Evolutionary conservation across 306 rosid genomes (phyloP).

Genomic region (Pterocarpus macrocarpus): DNA sequence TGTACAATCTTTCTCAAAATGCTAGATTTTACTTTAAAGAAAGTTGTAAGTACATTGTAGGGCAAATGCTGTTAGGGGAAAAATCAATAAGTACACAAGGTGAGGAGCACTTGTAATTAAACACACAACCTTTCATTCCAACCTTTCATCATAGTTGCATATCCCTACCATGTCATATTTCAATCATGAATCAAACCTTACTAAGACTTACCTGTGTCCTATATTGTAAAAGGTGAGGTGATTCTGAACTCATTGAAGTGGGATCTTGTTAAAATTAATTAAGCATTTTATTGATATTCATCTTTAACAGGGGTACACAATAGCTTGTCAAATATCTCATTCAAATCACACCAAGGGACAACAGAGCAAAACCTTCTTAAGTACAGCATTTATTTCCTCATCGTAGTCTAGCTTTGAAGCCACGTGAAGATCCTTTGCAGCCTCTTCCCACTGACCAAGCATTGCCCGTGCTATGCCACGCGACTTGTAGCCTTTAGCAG

Average conservation of each 20-base stretch:
- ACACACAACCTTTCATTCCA: not conserved
- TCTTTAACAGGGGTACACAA: not conserved
- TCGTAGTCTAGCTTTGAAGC: conserved; percentile 86
- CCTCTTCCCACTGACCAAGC: conserved; percentile 93
- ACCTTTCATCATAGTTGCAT: not conserved
- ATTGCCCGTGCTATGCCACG: conserved; percentile 84
- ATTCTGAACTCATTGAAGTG: not conserved
- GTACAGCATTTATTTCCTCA: conserved; percentile 85
- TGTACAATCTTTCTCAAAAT: conserved; percentile 9
- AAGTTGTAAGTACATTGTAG: not conserved
- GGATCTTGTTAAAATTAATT: conserved; percentile 3
- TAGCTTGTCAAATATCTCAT: not conserved
- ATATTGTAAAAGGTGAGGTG: not conserved
- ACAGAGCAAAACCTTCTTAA: conserved; percentile 73
- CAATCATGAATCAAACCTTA: not conserved
- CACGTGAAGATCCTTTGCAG: conserved; percentile 92
- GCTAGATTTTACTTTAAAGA: conserved; percentile 3
- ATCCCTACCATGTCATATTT: conserved; percentile 5
- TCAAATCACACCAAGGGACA: conserved; percentile 3
- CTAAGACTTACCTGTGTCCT: not conserved
- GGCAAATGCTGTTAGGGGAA: not conserved
- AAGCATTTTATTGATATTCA: not conserved
- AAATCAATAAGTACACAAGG: not conserved
- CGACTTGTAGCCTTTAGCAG: conserved; percentile 92
- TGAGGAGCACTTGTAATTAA: not conserved